Evolutionary conservation across 2,329 filamentous ascomycete species (phyloP).

Genomic region (Dryadomyces quercivorus): DNA sequence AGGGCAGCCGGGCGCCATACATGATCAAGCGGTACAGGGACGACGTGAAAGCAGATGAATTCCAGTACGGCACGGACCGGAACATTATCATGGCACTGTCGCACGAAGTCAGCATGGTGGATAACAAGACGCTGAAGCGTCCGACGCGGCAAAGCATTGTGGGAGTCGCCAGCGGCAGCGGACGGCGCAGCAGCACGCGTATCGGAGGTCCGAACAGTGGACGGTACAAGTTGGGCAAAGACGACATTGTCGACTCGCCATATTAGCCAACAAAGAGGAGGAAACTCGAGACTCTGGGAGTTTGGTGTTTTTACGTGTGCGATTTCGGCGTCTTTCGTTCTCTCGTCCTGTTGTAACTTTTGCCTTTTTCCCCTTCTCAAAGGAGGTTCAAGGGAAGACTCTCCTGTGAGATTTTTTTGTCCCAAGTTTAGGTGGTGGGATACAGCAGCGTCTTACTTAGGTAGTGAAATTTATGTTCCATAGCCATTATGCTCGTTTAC

Average conservation of each 20-base stretch:
- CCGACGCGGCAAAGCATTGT: conserved; percentile 92
- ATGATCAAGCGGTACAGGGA: conserved; percentile 94
- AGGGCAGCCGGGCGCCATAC: conserved; percentile 75
- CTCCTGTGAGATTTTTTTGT: no score
- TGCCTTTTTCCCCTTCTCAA: neutral
- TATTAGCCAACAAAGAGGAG: conserved; percentile 25
- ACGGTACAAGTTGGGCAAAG: conserved; percentile 62
- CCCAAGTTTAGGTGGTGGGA: neutral
- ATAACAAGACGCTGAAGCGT: conserved; percentile 69
- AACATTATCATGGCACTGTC: conserved; percentile 95
- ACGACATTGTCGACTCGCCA: conserved; percentile 70
- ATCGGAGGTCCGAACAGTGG: conserved; percentile 42
- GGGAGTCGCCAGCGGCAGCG: conserved; percentile 24
- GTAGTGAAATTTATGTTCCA: neutral
- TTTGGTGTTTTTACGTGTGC: neutral
- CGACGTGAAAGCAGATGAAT: conserved; percentile 95
- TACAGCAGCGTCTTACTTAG: neutral
- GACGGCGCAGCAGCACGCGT: conserved; percentile 27
- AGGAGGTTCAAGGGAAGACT: no score
- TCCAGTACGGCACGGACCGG: conserved; percentile 94
- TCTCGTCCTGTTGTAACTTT: neutral
- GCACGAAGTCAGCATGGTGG: conserved; percentile 97
- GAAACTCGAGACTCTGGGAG: neutral
- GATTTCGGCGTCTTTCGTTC: neutral
- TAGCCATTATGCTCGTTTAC: no score